Evolutionary conservation across 306 rosid species (phyloP).

Genomic region (Cicer bijugum): DNA sequence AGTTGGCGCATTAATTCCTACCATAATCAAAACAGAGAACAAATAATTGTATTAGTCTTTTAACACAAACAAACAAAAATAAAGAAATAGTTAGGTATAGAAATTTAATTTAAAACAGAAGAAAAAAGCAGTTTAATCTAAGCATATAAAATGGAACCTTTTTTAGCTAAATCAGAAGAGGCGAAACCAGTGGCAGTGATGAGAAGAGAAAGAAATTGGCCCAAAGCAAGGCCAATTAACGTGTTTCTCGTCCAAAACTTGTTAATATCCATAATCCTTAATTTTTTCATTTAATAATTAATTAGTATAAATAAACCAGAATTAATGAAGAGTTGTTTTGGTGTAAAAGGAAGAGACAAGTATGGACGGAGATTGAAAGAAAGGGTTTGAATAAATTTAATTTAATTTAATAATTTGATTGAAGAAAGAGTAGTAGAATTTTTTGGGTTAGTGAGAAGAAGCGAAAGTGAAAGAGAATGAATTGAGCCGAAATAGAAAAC

Average conservation of each 20-base stretch:
- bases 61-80: neutral
- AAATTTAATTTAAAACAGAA: neutral
- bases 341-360: neutral
- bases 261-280: neutral
- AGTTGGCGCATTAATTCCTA: slow-evolving; percentile 88
- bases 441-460: neutral
- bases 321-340: too few relatives aligned
- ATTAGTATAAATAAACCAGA: too few relatives aligned
- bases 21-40: slow-evolving; percentile 8
- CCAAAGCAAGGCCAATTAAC: slow-evolving; percentile 80
- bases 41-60: neutral
- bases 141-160: neutral
- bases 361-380: neutral
- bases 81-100: too few relatives aligned
- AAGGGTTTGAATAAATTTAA: too few relatives aligned
- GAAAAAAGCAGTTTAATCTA: neutral
- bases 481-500: slow-evolving; percentile 2
- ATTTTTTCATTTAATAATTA: too few relatives aligned
- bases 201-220: slow-evolving; percentile 89
- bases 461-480: slow-evolving; percentile 36
- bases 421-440: neutral
- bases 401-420: too few relatives aligned
- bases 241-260: slow-evolving; percentile 67
- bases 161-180: slow-evolving; percentile 84
- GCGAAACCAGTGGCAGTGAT: slow-evolving; percentile 89